Evolutionary conservation across 495 filamentous ascomycete species (phyloP).

Genomic region (Aspergillus cristatus): DNA sequence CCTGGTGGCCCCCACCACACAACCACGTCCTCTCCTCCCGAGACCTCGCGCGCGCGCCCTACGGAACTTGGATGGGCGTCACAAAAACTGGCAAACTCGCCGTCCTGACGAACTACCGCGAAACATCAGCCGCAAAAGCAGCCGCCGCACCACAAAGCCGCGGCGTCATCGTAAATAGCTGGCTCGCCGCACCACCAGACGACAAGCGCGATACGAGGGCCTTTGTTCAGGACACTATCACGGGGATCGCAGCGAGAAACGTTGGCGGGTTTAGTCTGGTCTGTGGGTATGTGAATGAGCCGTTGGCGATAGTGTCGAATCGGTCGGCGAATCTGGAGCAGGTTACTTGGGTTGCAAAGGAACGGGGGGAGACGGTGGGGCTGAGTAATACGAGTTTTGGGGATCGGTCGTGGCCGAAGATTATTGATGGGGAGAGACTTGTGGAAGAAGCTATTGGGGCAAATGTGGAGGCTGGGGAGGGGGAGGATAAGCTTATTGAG

Average conservation of each 20-base stretch:
- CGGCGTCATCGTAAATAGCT: slow-evolving; percentile 80
- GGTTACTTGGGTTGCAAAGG: slow-evolving; percentile 56
- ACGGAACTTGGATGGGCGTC: slow-evolving; percentile 91
- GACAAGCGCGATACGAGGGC: slow-evolving; percentile 36
- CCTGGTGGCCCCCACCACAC: slow-evolving; percentile 69
- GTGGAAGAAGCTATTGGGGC: slow-evolving; percentile 36
- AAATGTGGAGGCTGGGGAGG: slow-evolving; percentile 34
- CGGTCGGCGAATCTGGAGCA: slow-evolving; percentile 52
- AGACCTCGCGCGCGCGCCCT: slow-evolving; percentile 54
- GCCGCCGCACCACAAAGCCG: slow-evolving; percentile 58
- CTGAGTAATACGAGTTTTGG: slow-evolving; percentile 79
- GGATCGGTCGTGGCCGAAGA: slow-evolving; percentile 75
- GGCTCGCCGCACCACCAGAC: slow-evolving; percentile 46
- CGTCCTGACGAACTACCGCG: slow-evolving; percentile 90
- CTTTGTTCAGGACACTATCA: slow-evolving; percentile 63
- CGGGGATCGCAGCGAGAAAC: slow-evolving; percentile 33
- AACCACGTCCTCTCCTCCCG: slow-evolving; percentile 56
- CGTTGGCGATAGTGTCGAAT: slow-evolving; percentile 82
- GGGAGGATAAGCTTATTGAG: slow-evolving; percentile 58
- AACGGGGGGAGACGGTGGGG: slow-evolving; percentile 57
- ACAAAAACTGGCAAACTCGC: slow-evolving; percentile 78
- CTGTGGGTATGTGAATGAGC: slow-evolving; percentile 70
- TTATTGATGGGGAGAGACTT: slow-evolving; percentile 48
- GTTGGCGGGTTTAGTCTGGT: slow-evolving; percentile 92
- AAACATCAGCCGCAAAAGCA: slow-evolving; percentile 37